These are phyloP conservation scores for Thelonectria olida DNA, from an alignment of 2,329 filamentous ascomycete genomes.

Conservation along the genomic window DNA sequence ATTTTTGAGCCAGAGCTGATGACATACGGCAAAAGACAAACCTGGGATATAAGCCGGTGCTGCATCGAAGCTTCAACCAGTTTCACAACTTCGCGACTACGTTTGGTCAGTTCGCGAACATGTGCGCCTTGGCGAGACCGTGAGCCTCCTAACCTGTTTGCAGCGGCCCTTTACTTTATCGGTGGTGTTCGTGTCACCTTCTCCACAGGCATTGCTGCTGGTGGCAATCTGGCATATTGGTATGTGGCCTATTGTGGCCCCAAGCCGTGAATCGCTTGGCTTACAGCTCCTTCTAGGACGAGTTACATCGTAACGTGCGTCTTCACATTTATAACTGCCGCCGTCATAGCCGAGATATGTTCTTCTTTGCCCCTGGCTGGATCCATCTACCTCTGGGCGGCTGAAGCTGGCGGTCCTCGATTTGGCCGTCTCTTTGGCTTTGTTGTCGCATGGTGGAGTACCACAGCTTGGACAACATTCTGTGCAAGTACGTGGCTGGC, in stretches of 20 bases:
- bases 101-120: constrained; percentile 55
- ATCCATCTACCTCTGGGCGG: constrained; percentile 70
- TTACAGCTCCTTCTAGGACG: constrained; percentile 52
- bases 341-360: constrained; percentile 68
- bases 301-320: constrained; percentile 68
- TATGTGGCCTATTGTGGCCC: constrained; percentile 33
- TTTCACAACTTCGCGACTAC: constrained; percentile 69
- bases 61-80: constrained; percentile 65
- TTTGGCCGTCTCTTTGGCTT: constrained; percentile 67
- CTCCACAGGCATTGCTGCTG: constrained; percentile 69
- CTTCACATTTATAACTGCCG: constrained; percentile 69
- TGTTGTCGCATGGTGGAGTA: constrained; percentile 72
- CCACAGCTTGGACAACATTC: constrained; percentile 69
- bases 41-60: constrained; percentile 41
- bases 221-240: constrained; percentile 70
- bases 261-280: neutral
- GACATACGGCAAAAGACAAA: constrained; percentile 25
- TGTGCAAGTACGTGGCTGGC: constrained; percentile 54
- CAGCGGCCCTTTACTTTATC: constrained; percentile 69
- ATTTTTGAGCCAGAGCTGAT: neutral
- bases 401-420: constrained; percentile 63
- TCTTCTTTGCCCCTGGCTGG: constrained; percentile 67
- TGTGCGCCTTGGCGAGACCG: neutral
- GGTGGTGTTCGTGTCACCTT: constrained; percentile 69
- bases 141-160: neutral